Conservation (phyloP, 805 yeast genomes). For the Kodamaea sagamina region DNA sequence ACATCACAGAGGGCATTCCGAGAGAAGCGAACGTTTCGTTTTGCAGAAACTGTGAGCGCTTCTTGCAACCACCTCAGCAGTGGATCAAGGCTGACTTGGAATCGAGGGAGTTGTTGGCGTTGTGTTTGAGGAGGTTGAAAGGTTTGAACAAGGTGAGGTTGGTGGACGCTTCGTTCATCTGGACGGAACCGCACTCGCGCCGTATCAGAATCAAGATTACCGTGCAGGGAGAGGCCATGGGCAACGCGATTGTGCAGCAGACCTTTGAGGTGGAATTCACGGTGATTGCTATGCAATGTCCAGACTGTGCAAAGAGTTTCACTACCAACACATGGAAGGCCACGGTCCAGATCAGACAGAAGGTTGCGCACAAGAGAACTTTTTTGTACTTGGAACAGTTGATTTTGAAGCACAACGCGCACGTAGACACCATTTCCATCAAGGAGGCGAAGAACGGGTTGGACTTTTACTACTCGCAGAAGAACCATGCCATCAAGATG, state of each 20-base stretch:
- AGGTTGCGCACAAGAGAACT: slow-evolving; percentile 95
- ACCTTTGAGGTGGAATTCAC: slow-evolving; percentile 91
- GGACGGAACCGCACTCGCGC: slow-evolving; percentile 99
- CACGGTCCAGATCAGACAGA: slow-evolving; percentile 94
- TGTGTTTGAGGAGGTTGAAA: slow-evolving; percentile 83
- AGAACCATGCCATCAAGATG: slow-evolving; percentile 93
- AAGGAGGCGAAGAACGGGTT: slow-evolving; percentile 92
- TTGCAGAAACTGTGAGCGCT: slow-evolving; percentile 96
- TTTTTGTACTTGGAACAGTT: slow-evolving; percentile 94
- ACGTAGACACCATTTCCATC: slow-evolving; percentile 88
- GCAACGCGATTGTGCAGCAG: slow-evolving; percentile 90
- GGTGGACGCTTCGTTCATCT: slow-evolving; percentile 90
- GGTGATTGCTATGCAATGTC: slow-evolving; percentile 95
- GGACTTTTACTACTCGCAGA: slow-evolving; percentile 87
- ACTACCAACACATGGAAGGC: slow-evolving; percentile 99
- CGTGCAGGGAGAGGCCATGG: slow-evolving; percentile 95
- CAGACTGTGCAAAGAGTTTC: slow-evolving; percentile 96
- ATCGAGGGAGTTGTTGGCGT: slow-evolving; percentile 87
- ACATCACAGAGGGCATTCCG: slow-evolving; percentile 88
- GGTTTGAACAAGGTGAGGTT: slow-evolving; percentile 85
- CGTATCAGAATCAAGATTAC: slow-evolving; percentile 88
- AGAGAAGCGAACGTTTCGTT: slow-evolving; percentile 91
- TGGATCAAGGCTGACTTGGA: slow-evolving; percentile 93
- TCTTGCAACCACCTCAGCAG: slow-evolving; percentile 89
- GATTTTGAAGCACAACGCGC: slow-evolving; percentile 89